Evolutionary conservation across 2,329 filamentous ascomycete genomes (phyloP).

Genomic region (Penicillium freii): DNA sequence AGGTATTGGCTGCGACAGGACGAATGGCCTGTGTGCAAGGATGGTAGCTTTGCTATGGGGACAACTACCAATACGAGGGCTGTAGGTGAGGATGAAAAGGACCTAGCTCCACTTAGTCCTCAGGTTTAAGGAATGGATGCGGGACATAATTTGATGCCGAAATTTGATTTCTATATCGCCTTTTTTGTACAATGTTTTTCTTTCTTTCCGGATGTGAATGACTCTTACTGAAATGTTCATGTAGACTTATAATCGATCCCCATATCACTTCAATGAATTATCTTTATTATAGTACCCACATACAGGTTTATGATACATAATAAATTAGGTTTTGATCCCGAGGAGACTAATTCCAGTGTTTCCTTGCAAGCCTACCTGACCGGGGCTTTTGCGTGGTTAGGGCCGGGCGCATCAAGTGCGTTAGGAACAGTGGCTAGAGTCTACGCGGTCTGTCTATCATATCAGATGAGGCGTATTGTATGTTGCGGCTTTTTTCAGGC

Average conservation of each 20-base stretch:
- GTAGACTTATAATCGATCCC: neutral
- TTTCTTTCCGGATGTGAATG: neutral
- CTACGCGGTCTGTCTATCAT: neutral
- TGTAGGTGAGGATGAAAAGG: neutral
- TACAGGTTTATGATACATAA: neutral
- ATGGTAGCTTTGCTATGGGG: conserved; percentile 29
- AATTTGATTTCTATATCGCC: neutral
- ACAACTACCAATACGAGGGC: conserved; percentile 22
- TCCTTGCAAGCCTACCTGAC: no score
- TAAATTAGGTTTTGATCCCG: neutral
- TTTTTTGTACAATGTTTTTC: neutral
- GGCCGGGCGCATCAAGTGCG: no score
- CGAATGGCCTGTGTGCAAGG: conserved; percentile 27
- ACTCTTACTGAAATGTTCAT: no score
- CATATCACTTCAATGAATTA: no score
- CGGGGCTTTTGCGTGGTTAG: no score
- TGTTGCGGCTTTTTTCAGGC: neutral
- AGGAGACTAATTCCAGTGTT: neutral
- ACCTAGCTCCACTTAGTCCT: neutral
- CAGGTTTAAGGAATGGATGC: neutral
- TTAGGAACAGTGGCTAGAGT: neutral
- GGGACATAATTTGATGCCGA: neutral
- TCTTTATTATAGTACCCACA: no score
- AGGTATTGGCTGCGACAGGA: conserved; percentile 30
- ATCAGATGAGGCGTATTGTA: neutral